These are phyloP conservation scores for Claviceps africana DNA, from an alignment of 2,329 filamentous ascomycete species.

Conservation along the genomic window DNA sequence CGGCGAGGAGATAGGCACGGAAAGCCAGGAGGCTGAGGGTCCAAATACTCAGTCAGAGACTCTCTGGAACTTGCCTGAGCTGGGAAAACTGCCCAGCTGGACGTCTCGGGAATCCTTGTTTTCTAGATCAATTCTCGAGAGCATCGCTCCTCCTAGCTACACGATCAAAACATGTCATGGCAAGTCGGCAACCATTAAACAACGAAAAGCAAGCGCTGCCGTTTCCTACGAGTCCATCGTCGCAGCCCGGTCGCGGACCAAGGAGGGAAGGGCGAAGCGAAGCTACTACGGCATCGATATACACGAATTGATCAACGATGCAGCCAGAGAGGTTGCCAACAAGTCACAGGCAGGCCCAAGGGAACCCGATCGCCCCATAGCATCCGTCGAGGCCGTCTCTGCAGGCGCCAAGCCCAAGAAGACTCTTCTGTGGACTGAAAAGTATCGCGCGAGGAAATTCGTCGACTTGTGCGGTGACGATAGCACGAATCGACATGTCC, in stretches of 20 bases:
- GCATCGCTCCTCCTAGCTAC: conserved; percentile 19
- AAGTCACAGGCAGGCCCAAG: conserved; percentile 13
- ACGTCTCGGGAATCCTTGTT: conserved; percentile 14
- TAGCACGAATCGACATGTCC: conserved; percentile 74
- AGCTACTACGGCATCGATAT: conserved; percentile 91
- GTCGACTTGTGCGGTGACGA: conserved; percentile 92
- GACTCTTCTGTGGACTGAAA: conserved; percentile 82
- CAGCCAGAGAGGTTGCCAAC: conserved; percentile 42
- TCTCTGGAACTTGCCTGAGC: background rate
- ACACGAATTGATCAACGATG: conserved; percentile 63
- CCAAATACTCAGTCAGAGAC: background rate
- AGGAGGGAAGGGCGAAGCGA: conserved; percentile 53
- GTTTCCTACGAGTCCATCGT: conserved; percentile 53
- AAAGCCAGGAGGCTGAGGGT: conserved; percentile 2
- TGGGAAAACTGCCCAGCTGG: conserved; percentile 8
- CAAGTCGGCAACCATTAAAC: conserved; percentile 38
- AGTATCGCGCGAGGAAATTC: conserved; percentile 85
- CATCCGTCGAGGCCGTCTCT: conserved; percentile 26
- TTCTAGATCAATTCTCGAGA: conserved; percentile 14
- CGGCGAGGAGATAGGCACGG: background rate
- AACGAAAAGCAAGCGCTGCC: conserved; percentile 31
- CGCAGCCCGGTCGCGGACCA: conserved; percentile 50
- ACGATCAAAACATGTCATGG: conserved; percentile 44
- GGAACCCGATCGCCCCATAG: conserved; percentile 21
- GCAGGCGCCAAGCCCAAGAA: conserved; percentile 27